These are phyloP conservation scores for Solanum pennellii DNA, from an alignment of 257 asterid species.

Conservation along the genomic window DNA sequence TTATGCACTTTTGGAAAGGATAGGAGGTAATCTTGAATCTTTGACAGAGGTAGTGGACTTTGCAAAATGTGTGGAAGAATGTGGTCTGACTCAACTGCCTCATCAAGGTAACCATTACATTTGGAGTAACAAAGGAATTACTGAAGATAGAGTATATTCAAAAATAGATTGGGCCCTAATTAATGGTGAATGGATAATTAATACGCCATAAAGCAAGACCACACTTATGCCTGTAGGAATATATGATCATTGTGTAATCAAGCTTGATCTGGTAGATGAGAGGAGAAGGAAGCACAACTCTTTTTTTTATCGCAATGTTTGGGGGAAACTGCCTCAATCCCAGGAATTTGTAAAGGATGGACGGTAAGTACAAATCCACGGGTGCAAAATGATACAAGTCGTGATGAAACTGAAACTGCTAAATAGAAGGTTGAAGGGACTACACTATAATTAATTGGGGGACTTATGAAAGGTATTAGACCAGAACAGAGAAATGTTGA, in stretches of 20 bases:
- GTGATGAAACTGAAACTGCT: too few species aligned
- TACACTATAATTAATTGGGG: accelerated
- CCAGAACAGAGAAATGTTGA: background rate
- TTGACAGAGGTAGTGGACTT: background rate
- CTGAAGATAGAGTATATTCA: too few species aligned
- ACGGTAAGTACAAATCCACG: too few species aligned
- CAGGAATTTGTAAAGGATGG: background rate
- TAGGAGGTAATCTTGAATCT: background rate
- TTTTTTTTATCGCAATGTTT: too few species aligned
- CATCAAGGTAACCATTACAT: background rate
- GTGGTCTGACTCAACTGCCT: background rate
- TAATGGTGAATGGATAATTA: background rate
- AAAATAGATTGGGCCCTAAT: too few species aligned
- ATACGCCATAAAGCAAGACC: background rate
- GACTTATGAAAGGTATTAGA: too few species aligned
- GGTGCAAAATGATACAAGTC: background rate
- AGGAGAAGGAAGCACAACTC: background rate
- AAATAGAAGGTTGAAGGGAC: too few species aligned
- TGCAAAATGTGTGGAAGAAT: background rate
- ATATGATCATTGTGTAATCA: background rate
- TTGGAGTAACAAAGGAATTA: background rate
- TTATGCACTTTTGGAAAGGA: background rate
- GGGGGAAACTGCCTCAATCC: background rate
- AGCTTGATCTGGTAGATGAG: too few species aligned
- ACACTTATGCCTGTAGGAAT: background rate